Base-by-base conservation (phyloP, 139 green algal species). In the Picochlorum costavermella region DNA sequence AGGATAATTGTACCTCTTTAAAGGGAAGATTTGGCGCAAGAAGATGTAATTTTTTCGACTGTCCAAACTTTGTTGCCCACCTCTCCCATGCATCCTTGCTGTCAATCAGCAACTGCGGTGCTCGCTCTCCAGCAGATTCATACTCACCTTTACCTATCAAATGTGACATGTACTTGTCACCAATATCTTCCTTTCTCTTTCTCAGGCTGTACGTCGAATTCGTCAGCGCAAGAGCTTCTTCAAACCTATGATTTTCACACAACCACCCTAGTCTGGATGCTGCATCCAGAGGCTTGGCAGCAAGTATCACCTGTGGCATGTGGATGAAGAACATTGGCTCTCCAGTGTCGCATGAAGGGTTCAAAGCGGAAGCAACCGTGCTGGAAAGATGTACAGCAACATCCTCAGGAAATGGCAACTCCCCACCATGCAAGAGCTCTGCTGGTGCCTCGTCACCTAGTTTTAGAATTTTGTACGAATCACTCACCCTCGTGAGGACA, bases 241-340 rank as follows among this genome's bases (percentile, higher is more conserved):
- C 62, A 64, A 82, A 90, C 6, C 72, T 71, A 11, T 68, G 33
- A 26, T 78, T 80, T 56, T 81, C 67, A 50, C 87, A 61, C 48
- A 96, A 74, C 91, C 91, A 96, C 1, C 36, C 48, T 37, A 96
- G 68, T 3, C 86, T 78, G 73, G 96, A 88, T 51, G 82, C 71
- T 2, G 71, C 69, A 50, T 95, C 89, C 2, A 86, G 60, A 1
- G 83, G 83, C 26, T 85, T 72, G 3, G 78, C 84, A 44, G 86
- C 75, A 33, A 89, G 65, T 20, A 92, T 76, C 43, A 65, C 78
- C 73, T 75, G 66, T 17, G 44, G 17, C 11, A 56, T 64, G 11
- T 89, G 62, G 5, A 92, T 57, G 26, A 84, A 84, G 68, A 85
- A 92, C 29, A 77, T 55, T 5, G 85, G 80, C 67, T 92, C 85